Conservation (phyloP, 2,329 filamentous ascomycete genomes). For the Onygenales sp. region DNA sequence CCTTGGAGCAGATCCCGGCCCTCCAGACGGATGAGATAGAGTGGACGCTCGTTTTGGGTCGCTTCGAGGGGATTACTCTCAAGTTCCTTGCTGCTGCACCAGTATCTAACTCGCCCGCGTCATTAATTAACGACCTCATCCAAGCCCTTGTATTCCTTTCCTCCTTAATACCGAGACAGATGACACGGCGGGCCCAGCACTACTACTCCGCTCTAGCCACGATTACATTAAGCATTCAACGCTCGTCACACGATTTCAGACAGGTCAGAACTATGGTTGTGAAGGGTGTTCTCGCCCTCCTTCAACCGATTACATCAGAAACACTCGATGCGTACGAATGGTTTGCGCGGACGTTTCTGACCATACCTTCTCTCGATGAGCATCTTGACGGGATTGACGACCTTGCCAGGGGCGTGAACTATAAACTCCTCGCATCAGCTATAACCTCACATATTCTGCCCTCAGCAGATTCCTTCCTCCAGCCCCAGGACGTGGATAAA, state of each 20-base stretch:
- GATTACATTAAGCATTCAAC: conserved; percentile 22
- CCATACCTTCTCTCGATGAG: conserved; percentile 31
- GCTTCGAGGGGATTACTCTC: conserved; percentile 28
- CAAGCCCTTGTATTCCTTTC: conserved; percentile 27
- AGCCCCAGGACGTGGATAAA: conserved; percentile 27
- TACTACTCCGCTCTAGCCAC: conserved; percentile 33
- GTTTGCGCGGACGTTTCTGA: conserved; percentile 38
- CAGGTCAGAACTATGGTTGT: conserved; percentile 22
- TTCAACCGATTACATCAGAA: conserved; percentile 34
- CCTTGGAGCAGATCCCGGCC: conserved; percentile 26
- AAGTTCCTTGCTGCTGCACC: conserved; percentile 21
- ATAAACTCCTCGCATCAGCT: conserved; percentile 37
- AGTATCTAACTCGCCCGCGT: conserved; percentile 12
- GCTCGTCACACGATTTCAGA: conserved; percentile 9
- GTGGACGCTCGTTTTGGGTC: conserved; percentile 31
- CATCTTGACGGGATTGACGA: conserved; percentile 29
- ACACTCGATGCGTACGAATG: conserved; percentile 37
- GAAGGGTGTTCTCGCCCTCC: conserved; percentile 30
- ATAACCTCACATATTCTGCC: conserved; percentile 24
- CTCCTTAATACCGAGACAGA: conserved; percentile 30
- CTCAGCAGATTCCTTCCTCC: conserved; percentile 16
- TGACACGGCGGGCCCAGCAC: conserved; percentile 26
- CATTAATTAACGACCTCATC: conserved; percentile 24
- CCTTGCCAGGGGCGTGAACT: conserved; percentile 41
- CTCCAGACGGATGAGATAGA: conserved; percentile 27